Evolutionary conservation across 441 rosid species (phyloP), one percentile per base, ranked within the genome.

Genomic region (Gossypium aridum): DNA sequence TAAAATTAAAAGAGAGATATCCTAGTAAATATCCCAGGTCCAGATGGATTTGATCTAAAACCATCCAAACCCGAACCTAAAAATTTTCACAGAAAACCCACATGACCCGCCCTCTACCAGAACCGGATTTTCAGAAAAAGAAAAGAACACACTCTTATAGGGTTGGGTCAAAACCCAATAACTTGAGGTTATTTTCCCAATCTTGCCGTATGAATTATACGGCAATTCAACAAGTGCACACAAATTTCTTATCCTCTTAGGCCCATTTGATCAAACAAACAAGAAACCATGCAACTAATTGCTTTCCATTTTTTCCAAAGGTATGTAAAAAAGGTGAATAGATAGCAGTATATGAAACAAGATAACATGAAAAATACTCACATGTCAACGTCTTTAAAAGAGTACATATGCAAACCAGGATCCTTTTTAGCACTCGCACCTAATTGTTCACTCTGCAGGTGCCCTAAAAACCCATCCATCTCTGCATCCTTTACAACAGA

Each of bases 321-420:
- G 57, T 4, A 23, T 47, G 37, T 22, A 67, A 37, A 25, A 14
- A 47, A 19, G 14, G 37, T 49, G 19, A 79, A 63, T 4, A 57
- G 53, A 19, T 26, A 9, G 4, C 12, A 56, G 26, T 59, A 16
- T 55, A 49, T 59, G 49, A 19, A 39, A 51, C 60, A 31, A 76
- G 59, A 69, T 26, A 69, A 23, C 22, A 28, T 4, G 66, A 47
- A 3, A 64, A 79, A 39, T 14, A 70, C 97, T 89, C 76, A 96
- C 99, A 92, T 90, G 78, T 91, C 98, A 22, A 96, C 88, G 75
- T 94, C 99, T 86, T 90, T 92, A 75, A 85, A 88, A 23, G 98
- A 87, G 84, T 94, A 94, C 57, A 90, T 71, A 74, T 94, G 93
- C 81, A 94, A 72, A 79, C 85, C 84, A 7, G 92, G 77, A 70